These are phyloP conservation scores for Monosporascus sp. DNA, from an alignment of 2,329 filamentous ascomycete genomes.

Conservation along the genomic window DNA sequence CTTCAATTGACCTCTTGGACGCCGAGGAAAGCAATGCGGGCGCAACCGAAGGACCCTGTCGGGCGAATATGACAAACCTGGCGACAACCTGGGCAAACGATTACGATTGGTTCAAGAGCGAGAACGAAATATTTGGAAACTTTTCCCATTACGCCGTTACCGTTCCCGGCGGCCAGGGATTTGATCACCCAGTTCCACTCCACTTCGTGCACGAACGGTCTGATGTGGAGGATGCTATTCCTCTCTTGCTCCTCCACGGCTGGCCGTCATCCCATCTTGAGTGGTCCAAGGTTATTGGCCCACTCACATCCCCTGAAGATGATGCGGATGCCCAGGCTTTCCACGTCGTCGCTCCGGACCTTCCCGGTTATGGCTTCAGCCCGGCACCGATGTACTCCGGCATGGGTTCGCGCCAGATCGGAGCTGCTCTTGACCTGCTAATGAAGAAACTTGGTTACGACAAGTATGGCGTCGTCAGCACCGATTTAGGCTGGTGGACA, in stretches of 20 bases:
- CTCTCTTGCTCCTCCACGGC: background rate
- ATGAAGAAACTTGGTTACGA: too few species aligned
- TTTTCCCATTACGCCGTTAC: conserved; percentile 22
- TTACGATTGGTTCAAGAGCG: conserved; percentile 18
- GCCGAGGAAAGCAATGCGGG: background rate
- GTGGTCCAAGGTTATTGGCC: too few species aligned
- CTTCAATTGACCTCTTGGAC: conserved; percentile 1
- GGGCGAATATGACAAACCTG: conserved; percentile 2
- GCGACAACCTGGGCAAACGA: conserved; percentile 14
- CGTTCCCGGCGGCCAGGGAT: conserved; percentile 1
- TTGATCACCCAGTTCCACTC: conserved; percentile 7
- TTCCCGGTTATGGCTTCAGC: conserved; percentile 17
- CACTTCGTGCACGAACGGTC: conserved; percentile 12
- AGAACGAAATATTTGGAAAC: conserved; percentile 14
- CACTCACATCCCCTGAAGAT: too few species aligned
- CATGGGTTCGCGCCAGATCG: conserved; percentile 7
- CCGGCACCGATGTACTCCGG: conserved; percentile 9
- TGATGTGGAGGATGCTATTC: conserved; percentile 4
- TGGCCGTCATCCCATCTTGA: too few species aligned
- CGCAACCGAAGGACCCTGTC: conserved; percentile 2
- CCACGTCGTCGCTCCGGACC: conserved; percentile 13
- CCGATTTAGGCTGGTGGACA: too few species aligned
- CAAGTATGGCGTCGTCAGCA: too few species aligned
- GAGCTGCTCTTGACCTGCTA: background rate
- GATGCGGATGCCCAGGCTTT: background rate